Base-by-base conservation (phyloP, 345 rosid genomes). In the Draba incana region DNA sequence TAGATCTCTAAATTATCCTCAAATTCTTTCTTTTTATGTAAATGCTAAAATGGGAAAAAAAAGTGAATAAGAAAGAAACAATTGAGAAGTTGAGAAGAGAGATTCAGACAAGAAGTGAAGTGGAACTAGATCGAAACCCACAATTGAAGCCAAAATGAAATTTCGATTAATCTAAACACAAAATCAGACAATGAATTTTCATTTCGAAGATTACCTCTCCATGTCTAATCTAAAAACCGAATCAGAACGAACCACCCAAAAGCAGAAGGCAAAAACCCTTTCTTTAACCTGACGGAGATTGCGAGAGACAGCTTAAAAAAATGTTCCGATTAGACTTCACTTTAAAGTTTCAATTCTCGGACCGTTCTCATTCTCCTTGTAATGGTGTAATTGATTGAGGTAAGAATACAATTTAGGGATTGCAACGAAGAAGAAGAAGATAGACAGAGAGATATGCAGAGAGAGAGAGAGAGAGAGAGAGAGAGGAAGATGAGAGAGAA, bases 151-250 rank as follows among this genome's bases (percentile, higher is more conserved):
- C 30, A 53, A 30, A 63, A 66, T 31, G 48, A 31, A 52, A 47
- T 14, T 14, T 3, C 6, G 50, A 15, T 64, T 52, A 35, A 24
- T 24, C 24, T 3, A 58, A 15, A 56, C 2, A 39, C 43, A 68
- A 57, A 20, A 57, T 14, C 10, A 25, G 57, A 57, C 33, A 25
- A 57, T 5, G 14, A 3, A 14, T n/a, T 27, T 2, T 31, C 6
- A 3, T 6, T 48, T 8, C 3, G 48, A 58, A 58, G 23, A 69
- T 78, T 79, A 87, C 97, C 94, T 81, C 35, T 67, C 77, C 75
- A 81, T 72, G 54, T 70, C 79, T 44, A 81, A 20, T 20, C 58
- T 0, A 79, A 86, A 86, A 84, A 79, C 72, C 53, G 10, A 71
- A n/a, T 41, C 77, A 31, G 57, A 53, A 25, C 31, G 31, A 28